Evolutionary conservation across 2,329 filamentous ascomycete genomes (phyloP).

Genomic region (Aureobasidium sp.): DNA sequence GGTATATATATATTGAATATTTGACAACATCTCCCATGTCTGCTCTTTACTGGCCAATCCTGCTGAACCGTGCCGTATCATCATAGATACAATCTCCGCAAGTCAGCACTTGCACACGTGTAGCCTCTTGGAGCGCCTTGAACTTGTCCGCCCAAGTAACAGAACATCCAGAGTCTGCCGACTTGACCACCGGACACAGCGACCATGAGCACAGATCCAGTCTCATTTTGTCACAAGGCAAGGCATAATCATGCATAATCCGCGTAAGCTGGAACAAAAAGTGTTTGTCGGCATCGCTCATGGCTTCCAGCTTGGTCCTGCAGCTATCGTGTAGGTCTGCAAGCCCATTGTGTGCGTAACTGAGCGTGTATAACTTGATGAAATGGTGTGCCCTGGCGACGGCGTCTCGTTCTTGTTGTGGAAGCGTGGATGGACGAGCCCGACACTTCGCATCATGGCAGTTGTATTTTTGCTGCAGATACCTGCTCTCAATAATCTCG

Average conservation of each 20-base stretch:
- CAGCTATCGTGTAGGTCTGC: background rate
- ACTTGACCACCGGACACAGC: background rate
- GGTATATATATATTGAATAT: background rate
- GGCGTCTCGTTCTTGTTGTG: background rate
- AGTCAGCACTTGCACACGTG: background rate
- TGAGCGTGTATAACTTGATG: background rate
- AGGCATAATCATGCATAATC: conserved; percentile 11
- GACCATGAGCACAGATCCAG: background rate
- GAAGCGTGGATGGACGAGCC: background rate
- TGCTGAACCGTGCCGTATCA: conserved; percentile 5
- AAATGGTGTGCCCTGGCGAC: conserved; percentile 5
- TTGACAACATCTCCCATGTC: background rate
- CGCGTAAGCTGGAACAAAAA: background rate
- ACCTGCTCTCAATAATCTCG: conserved; percentile 6
- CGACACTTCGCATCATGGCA: conserved; percentile 10
- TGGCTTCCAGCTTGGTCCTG: background rate
- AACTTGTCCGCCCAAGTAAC: background rate
- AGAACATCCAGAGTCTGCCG: background rate
- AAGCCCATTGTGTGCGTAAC: background rate
- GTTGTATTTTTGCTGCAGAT: conserved; percentile 5
- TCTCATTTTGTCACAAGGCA: conserved; percentile 11
- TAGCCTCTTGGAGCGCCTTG: background rate
- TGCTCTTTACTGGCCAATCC: background rate
- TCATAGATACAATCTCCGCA: conserved; percentile 6
- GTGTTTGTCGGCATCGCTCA: background rate